Conservation (phyloP, 495 filamentous ascomycete species). For the Daldinia grandis region DNA sequence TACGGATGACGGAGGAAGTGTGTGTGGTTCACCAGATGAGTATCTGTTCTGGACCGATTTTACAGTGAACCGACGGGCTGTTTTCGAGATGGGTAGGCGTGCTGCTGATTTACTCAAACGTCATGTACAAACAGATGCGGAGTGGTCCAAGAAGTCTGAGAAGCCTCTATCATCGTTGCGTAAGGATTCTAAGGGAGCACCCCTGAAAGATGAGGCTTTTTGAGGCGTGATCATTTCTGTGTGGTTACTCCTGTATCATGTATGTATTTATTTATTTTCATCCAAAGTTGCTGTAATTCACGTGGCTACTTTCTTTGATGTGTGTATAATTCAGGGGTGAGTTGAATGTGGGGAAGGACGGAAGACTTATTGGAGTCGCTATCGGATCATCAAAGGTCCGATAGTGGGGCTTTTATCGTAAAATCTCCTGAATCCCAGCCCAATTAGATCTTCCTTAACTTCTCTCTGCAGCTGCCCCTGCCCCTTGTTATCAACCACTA, state of each 20-base stretch:
- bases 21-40: constrained; percentile 43
- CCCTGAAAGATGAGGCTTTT: constrained; percentile 1
- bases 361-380: not conserved
- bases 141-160: constrained; percentile 22
- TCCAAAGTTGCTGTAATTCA: not conserved
- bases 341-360: not conserved
- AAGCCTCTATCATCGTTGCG: constrained; percentile 21
- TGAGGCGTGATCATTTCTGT: not conserved
- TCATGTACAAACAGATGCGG: constrained; percentile 33
- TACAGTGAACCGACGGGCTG: constrained; percentile 42
- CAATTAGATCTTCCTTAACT: constrained; percentile 38
- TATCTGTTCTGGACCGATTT: constrained; percentile 51
- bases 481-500: not conserved
- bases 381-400: constrained; percentile 11
- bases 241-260: too few relatives aligned
- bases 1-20: constrained; percentile 1
- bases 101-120: constrained; percentile 41
- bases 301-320: not conserved
- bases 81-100: constrained; percentile 45
- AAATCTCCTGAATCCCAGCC: not conserved
- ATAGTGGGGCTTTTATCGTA: not conserved
- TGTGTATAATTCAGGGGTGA: not conserved
- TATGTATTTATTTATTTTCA: not conserved
- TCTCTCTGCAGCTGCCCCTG: constrained; percentile 28
- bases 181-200: constrained; percentile 7